Conservation (phyloP, 805 yeast species). For the Vanderwaltozyma yarrowii region DNA sequence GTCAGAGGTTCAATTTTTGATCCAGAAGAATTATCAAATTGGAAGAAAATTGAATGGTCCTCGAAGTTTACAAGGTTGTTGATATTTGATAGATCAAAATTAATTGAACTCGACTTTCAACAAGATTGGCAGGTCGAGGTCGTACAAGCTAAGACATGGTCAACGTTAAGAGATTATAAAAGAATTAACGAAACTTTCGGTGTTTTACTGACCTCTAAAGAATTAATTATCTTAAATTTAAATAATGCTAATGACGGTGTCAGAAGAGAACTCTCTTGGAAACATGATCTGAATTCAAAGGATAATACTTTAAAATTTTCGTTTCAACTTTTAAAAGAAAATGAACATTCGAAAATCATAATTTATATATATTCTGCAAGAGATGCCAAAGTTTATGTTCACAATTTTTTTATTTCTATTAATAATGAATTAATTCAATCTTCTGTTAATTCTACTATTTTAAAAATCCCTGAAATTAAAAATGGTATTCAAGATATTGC, state of each 20-base stretch:
- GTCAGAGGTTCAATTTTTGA: slow-evolving; percentile 30
- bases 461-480: slow-evolving; percentile 8
- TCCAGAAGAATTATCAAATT: slow-evolving; percentile 43
- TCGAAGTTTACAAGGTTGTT: slow-evolving; percentile 23
- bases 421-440: slow-evolving; percentile 9
- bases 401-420: slow-evolving; percentile 10
- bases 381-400: slow-evolving; percentile 13
- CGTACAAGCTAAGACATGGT: slow-evolving; percentile 45
- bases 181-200: slow-evolving; percentile 30
- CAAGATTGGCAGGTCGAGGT: slow-evolving; percentile 27
- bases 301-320: slow-evolving; percentile 45
- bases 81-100: slow-evolving; percentile 35
- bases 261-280: slow-evolving; percentile 57
- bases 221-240: slow-evolving; percentile 43
- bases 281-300: slow-evolving; percentile 46
- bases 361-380: slow-evolving; percentile 14
- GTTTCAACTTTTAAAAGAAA: slow-evolving; percentile 17
- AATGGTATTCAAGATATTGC: slow-evolving; percentile 7
- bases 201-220: slow-evolving; percentile 56
- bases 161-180: slow-evolving; percentile 37
- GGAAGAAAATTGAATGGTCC: slow-evolving; percentile 44
- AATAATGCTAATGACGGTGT: slow-evolving; percentile 24
- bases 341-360: slow-evolving; percentile 5
- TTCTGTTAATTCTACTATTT: slow-evolving; percentile 8
- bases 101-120: slow-evolving; percentile 28